phyloP scores from a whole-genome alignment of 2,329 filamentous ascomycete genomes.

The Sordariomycetes sp. region DNA sequence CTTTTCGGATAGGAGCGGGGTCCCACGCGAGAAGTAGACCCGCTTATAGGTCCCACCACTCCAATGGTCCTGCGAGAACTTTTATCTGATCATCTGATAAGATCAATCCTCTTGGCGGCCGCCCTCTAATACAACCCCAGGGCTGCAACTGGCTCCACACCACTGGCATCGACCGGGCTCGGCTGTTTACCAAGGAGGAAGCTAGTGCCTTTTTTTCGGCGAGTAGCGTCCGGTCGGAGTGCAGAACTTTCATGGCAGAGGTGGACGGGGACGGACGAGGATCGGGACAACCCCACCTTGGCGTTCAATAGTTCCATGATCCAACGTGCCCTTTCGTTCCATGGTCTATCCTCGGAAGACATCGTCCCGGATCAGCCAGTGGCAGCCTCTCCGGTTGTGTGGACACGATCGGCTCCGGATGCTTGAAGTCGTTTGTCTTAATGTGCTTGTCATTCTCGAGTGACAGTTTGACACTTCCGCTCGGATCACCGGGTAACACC shows the following conservation, averaged over 20 bases:
- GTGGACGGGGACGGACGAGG: too few relatives aligned
- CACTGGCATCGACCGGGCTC: not conserved
- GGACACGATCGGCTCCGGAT: too few relatives aligned
- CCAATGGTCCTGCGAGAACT: not conserved
- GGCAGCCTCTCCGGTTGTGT: not conserved
- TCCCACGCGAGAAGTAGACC: not conserved
- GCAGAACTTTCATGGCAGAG: too few relatives aligned
- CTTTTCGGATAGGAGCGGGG: too few relatives aligned
- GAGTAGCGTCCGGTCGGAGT: too few relatives aligned
- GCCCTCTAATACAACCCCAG: not conserved
- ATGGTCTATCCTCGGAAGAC: not conserved
- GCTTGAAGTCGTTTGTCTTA: too few relatives aligned
- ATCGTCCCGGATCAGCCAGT: not conserved
- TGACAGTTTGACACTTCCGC: too few relatives aligned
- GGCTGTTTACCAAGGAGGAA: too few relatives aligned
- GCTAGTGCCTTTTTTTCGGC: too few relatives aligned
- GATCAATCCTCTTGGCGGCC: not conserved
- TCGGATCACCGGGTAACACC: too few relatives aligned
- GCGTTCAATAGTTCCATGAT: not conserved
- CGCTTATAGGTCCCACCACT: not conserved
- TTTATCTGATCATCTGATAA: conserved; percentile 1
- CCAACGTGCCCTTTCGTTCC: not conserved
- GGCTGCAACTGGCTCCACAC: not conserved
- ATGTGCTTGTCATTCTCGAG: too few relatives aligned
- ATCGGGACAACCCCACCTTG: too few relatives aligned